A percentile compares a stretch with the other conserved stretches of the same genome.
Conservation (phyloP, 306 rosid species). For the Trichosanthes cucumerina region DNA sequence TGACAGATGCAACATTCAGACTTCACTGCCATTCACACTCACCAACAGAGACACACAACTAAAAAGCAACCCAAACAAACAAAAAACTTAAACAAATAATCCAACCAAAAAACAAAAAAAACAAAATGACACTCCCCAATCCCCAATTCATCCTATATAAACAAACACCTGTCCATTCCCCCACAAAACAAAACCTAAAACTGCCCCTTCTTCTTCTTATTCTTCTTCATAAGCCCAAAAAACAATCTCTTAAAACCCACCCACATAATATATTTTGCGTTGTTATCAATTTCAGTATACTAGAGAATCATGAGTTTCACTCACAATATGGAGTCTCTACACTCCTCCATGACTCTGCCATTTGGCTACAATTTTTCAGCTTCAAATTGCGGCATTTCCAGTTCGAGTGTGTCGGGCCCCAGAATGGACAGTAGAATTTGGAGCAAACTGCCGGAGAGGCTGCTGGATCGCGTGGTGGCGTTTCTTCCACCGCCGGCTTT, state of each 20-base stretch:
- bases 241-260: not conserved
- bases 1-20: conserved; percentile 73
- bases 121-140: not conserved
- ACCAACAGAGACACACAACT: conserved; percentile 19
- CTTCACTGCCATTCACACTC: conserved; percentile 25
- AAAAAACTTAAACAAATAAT: not conserved
- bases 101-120: not conserved
- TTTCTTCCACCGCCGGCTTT: conserved; percentile 85
- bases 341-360: not conserved
- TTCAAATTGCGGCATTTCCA: not conserved
- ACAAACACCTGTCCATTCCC: conserved; percentile 25
- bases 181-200: not conserved
- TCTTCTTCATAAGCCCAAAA: no score
- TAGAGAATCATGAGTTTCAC: not conserved
- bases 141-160: conserved; percentile 20
- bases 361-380: no score
- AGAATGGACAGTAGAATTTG: conserved; percentile 85
- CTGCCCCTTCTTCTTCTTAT: not conserved
- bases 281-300: no score
- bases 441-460: conserved; percentile 70
- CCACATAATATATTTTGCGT: no score
- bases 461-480: conserved; percentile 67
- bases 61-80: not conserved
- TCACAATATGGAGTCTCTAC: not conserved
- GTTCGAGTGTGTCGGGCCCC: not conserved